A percentile compares a stretch with the other conserved stretches of the same genome.
These are phyloP conservation scores for Aspergillus conjunctus DNA, from an alignment of 495 filamentous ascomycete genomes.

Conservation along the genomic window DNA sequence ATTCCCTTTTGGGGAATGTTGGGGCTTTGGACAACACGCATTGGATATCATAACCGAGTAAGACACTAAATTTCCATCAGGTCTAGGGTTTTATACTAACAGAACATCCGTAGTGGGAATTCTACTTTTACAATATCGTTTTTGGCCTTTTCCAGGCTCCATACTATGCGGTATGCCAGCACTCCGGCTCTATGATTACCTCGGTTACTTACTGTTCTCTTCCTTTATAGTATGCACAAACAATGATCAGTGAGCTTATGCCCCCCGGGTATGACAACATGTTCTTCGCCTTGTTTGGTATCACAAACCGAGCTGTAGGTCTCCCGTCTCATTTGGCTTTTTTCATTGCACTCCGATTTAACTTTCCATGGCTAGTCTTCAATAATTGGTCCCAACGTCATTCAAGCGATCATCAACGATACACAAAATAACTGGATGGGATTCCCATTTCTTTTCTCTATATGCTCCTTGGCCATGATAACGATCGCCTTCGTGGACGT, in stretches of 20 bases:
- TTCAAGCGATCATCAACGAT: constrained; percentile 52
- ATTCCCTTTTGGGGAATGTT: constrained; percentile 57
- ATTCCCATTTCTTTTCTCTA: constrained; percentile 51
- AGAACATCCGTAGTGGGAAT: constrained; percentile 42
- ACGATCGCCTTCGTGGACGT: constrained; percentile 48
- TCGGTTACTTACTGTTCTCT: neutral
- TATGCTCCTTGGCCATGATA: constrained; percentile 46
- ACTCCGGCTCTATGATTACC: neutral
- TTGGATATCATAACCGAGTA: constrained; percentile 51
- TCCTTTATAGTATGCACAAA: constrained; percentile 48
- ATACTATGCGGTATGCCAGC: constrained; percentile 47
- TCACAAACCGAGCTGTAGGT: constrained; percentile 53
- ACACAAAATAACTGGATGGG: constrained; percentile 55
- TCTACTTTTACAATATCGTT: constrained; percentile 54
- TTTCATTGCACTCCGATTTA: neutral
- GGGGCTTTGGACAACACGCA: constrained; percentile 47
- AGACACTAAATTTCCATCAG: constrained; percentile 8
- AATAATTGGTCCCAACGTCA: constrained; percentile 53
- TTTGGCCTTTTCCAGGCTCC: constrained; percentile 55
- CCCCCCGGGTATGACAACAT: constrained; percentile 55
- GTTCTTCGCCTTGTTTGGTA: constrained; percentile 56
- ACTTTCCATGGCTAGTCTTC: constrained; percentile 37
- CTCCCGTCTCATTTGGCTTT: neutral
- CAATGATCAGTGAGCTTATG: constrained; percentile 56
- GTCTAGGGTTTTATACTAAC: constrained; percentile 5